Percentiles rank a stretch among this genome's conserved stretches.
phyloP scores from a whole-genome alignment of 345 rosid species.

The Citrus unshiu region DNA sequence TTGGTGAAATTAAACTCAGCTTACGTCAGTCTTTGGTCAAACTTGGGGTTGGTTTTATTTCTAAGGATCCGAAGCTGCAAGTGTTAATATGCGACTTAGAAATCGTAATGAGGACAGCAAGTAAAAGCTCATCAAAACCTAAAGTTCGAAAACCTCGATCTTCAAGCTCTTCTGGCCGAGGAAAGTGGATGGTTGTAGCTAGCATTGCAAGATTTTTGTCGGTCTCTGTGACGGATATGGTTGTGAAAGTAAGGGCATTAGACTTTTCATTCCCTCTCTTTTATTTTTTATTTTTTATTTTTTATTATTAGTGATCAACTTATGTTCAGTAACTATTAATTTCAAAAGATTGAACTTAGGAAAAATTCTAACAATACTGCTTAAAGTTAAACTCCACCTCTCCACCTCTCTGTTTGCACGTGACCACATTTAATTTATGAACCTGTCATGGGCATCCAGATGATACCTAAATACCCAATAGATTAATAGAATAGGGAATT shows the following conservation, averaged over 20 bases:
- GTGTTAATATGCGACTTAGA: slow-evolving; percentile 79
- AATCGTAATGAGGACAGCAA: slow-evolving; percentile 74
- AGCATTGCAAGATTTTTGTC: slow-evolving; percentile 86
- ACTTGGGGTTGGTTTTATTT: slow-evolving; percentile 87
- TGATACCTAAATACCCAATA: background rate
- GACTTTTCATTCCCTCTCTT: background rate
- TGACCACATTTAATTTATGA: background rate
- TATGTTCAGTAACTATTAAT: background rate
- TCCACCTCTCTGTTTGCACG: background rate
- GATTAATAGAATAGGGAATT: background rate
- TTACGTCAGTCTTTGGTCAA: slow-evolving; percentile 89
- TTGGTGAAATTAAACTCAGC: slow-evolving; percentile 88
- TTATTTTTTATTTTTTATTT: background rate
- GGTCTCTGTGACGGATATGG: slow-evolving; percentile 78
- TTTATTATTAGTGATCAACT: background rate
- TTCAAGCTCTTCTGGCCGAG: slow-evolving; percentile 73
- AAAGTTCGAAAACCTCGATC: slow-evolving; percentile 47
- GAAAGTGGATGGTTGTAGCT: slow-evolving; percentile 93
- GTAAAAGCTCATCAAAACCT: slow-evolving; percentile 43
- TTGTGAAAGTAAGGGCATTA: slow-evolving; percentile 58
- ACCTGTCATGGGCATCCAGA: background rate
- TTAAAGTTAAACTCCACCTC: background rate
- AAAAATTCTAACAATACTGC: background rate
- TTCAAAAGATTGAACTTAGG: background rate
- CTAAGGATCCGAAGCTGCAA: slow-evolving; percentile 90